Base-by-base conservation (phyloP, 2,329 filamentous ascomycete species). In the Hypoxylon sp. region DNA sequence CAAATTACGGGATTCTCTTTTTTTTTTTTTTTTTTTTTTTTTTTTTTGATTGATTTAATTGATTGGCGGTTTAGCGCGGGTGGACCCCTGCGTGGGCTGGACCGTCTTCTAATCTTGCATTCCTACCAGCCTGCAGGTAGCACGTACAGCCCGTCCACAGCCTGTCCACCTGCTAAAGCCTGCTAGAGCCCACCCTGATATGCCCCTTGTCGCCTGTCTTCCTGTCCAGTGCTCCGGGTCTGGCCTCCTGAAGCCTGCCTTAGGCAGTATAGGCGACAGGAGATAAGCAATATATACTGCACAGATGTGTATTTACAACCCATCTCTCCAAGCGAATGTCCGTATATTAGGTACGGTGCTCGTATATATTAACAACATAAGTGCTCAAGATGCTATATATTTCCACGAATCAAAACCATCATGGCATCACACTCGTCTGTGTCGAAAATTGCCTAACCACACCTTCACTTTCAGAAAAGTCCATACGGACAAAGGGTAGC, bases 371-470 rank as follows among this genome's bases (percentile, higher is more conserved):
- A 9, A 29, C 3, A 11, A 29, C 13, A 29, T 11, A n/a, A n/a
- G n/a, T n/a, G n/a, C n/a, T n/a, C n/a, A n/a, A n/a, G n/a, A n/a
- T n/a, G n/a, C n/a, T n/a, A n/a, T n/a, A n/a, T 29, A 11, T 11
- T 29, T 11, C 31, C 31, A 29, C 41, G 31, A 45, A 55, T 55
- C 52, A 42, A 20, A 8, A n/a, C 17, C 11, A 42, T 26, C 13
- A 6, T 18, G 4, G 8, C 18, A 29, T 4, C 9, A 5, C 13
- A 29, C 23, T 45, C 24, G n/a, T 48, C n/a, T 70, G 51, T 70
- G 51, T 69, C 67, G 64, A 65, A 64, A 62, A 57, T 59, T 63
- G 57, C 66, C 60, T 58, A 54, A 55, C 61, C 54, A 63, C 42
- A 55, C 63, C 65, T 62, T 62, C 53, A 66, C 51, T n/a, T n/a